Evolutionary conservation across 1,139 yeast species (phyloP).

Genomic region (Petasospora fabianii): DNA sequence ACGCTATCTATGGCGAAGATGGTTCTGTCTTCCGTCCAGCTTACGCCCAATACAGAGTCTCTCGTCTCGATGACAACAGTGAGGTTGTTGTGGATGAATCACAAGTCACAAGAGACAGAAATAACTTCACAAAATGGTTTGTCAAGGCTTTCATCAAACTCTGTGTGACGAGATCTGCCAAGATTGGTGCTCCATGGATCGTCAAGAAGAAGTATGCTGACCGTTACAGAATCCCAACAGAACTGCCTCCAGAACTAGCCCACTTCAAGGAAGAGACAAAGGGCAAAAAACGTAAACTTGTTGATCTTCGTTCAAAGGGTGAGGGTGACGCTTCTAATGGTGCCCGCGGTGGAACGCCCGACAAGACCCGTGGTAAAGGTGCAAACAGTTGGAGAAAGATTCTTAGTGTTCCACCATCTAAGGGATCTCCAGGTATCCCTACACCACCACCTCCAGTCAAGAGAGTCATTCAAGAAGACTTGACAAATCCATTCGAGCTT

Average conservation of each 20-base stretch:
- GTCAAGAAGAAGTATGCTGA: conserved; percentile 72
- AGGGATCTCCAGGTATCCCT: conserved; percentile 1
- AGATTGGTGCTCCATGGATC: conserved; percentile 96
- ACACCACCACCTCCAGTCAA: conserved; percentile 22
- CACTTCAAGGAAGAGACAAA: conserved; percentile 29
- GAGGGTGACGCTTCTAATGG: not conserved
- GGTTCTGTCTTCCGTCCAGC: conserved; percentile 51
- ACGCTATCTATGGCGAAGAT: conserved; percentile 36
- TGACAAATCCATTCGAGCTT: conserved; percentile 29
- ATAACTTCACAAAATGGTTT: conserved; percentile 83
- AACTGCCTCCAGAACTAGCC: conserved; percentile 51
- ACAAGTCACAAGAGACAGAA: conserved; percentile 77
- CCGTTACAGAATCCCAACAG: conserved; percentile 55
- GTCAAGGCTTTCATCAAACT: conserved; percentile 86
- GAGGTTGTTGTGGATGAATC: conserved; percentile 72
- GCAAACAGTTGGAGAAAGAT: conserved; percentile 5
- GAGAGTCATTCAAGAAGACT: conserved; percentile 34
- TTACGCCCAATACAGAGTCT: conserved; percentile 66
- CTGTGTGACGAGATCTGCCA: conserved; percentile 75
- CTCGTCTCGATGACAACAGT: conserved; percentile 46
- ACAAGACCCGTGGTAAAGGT: conserved; percentile 6
- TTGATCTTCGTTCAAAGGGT: conserved; percentile 15
- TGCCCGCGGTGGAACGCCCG: conserved; percentile 8
- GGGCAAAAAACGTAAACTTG: conserved; percentile 8
- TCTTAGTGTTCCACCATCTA: not conserved